Evolutionary conservation across 805 yeast genomes (phyloP).

Genomic region (Cyberlindnera suaveolens): DNA sequence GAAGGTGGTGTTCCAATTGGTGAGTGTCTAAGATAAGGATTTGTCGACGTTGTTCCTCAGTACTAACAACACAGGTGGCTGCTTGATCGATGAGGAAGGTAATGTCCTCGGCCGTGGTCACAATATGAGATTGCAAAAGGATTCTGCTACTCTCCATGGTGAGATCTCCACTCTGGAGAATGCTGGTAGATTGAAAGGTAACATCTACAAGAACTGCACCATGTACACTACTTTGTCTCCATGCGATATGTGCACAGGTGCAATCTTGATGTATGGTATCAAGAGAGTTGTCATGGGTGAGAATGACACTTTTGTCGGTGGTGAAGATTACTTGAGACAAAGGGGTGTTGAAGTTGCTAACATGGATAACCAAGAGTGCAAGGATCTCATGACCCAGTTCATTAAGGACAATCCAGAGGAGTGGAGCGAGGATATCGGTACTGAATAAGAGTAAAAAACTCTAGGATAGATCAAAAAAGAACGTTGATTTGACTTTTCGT

Average conservation of each 20-base stretch:
- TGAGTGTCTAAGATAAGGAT: constrained; percentile 10
- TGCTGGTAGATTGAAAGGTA: constrained; percentile 84
- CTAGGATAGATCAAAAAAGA: too few relatives aligned
- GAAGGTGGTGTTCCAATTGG: constrained; percentile 93
- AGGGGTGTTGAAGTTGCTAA: constrained; percentile 73
- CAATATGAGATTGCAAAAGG: constrained; percentile 81
- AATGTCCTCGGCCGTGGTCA: constrained; percentile 83
- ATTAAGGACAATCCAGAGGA: constrained; percentile 71
- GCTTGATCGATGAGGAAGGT: constrained; percentile 68
- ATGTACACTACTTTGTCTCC: constrained; percentile 86
- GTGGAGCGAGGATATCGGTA: constrained; percentile 80
- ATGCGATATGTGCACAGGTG: constrained; percentile 94
- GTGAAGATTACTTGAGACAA: constrained; percentile 62
- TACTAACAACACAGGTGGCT: constrained; percentile 44
- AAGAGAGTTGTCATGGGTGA: constrained; percentile 88
- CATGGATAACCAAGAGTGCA: constrained; percentile 53
- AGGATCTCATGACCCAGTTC: constrained; percentile 68
- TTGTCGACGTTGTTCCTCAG: not conserved
- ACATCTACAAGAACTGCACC: constrained; percentile 78
- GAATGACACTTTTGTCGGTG: constrained; percentile 76
- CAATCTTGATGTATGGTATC: constrained; percentile 82
- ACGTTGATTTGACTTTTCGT: too few relatives aligned
- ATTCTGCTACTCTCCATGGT: constrained; percentile 83
- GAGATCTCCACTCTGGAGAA: constrained; percentile 86
- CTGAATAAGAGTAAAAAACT: constrained; percentile 16